Percentiles rank a stretch among this genome's conserved stretches.
These are phyloP conservation scores for Nakataea oryzae DNA, from an alignment of 2,329 filamentous ascomycete genomes.

Conservation along the genomic window DNA sequence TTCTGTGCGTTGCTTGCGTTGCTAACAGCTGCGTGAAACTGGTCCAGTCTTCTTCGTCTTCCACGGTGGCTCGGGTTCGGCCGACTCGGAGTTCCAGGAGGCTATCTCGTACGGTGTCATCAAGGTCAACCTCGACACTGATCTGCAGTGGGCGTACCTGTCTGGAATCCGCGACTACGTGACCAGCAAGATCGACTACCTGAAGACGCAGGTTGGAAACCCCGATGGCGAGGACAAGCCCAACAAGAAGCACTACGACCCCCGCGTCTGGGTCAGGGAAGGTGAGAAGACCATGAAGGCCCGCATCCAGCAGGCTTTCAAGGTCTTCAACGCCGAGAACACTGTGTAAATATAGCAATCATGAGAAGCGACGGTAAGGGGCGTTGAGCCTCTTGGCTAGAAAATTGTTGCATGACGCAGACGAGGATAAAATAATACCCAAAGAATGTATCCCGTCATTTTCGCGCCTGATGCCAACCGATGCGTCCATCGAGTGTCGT, in stretches of 20 bases:
- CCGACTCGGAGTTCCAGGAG: slow-evolving; percentile 80
- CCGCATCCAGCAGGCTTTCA: slow-evolving; percentile 70
- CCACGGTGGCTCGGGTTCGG: slow-evolving; percentile 91
- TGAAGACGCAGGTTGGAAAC: slow-evolving; percentile 81
- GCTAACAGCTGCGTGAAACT: slow-evolving; percentile 3
- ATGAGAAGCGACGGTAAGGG: not conserved
- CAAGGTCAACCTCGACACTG: slow-evolving; percentile 99
- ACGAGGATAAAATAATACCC: not conserved
- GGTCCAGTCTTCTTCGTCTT: slow-evolving; percentile 86
- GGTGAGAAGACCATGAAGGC: slow-evolving; percentile 94
- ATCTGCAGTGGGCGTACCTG: slow-evolving; percentile 93
- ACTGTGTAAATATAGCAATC: slow-evolving; percentile 55
- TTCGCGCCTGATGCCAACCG: not conserved
- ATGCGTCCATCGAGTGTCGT: not conserved
- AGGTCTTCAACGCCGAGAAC: slow-evolving; percentile 82
- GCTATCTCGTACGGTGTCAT: slow-evolving; percentile 91
- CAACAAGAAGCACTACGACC: slow-evolving; percentile 94
- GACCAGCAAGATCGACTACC: slow-evolving; percentile 89
- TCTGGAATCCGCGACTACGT: slow-evolving; percentile 91
- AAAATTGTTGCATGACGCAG: not conserved
- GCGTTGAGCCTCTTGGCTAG: not conserved
- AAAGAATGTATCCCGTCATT: not conserved
- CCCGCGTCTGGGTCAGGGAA: slow-evolving; percentile 69
- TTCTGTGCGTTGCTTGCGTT: not conserved
- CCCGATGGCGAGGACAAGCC: slow-evolving; percentile 89